Conservation (phyloP, 805 yeast species). For the Jamesozyma rosinii region DNA sequence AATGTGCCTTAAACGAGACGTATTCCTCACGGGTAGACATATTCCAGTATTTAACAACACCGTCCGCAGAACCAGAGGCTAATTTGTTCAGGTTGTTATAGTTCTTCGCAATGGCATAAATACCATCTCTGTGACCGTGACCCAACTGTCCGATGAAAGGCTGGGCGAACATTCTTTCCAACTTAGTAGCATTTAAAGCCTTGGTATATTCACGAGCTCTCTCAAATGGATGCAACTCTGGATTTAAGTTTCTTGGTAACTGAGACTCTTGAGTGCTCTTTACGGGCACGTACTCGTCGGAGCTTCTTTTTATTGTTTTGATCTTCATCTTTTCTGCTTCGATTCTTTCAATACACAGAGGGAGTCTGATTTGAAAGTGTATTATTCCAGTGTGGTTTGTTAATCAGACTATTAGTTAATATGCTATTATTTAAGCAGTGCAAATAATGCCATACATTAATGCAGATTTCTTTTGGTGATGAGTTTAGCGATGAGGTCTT, state of each 20-base stretch:
- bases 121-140: constrained; percentile 90
- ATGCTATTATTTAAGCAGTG: too few relatives aligned
- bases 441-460: too few relatives aligned
- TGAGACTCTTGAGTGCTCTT: constrained; percentile 82
- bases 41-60: constrained; percentile 90
- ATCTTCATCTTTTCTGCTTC: constrained; percentile 60
- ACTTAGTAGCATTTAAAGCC: constrained; percentile 87
- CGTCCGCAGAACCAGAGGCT: constrained; percentile 94
- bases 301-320: constrained; percentile 78
- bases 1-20: constrained; percentile 77
- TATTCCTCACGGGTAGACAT: constrained; percentile 67
- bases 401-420: too few relatives aligned
- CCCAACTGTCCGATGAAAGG: constrained; percentile 96
- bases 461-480: background rate
- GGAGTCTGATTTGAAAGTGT: too few relatives aligned
- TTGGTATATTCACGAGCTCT: constrained; percentile 93
- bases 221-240: constrained; percentile 93
- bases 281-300: constrained; percentile 89
- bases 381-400: too few relatives aligned
- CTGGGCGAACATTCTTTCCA: constrained; percentile 94
- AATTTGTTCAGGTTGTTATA: constrained; percentile 57
- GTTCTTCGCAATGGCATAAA: constrained; percentile 78
- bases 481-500: background rate
- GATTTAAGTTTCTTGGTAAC: constrained; percentile 80
- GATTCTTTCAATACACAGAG: too few relatives aligned